Conservation (phyloP, 495 filamentous ascomycete genomes). For the Talaromyces borbonicus region DNA sequence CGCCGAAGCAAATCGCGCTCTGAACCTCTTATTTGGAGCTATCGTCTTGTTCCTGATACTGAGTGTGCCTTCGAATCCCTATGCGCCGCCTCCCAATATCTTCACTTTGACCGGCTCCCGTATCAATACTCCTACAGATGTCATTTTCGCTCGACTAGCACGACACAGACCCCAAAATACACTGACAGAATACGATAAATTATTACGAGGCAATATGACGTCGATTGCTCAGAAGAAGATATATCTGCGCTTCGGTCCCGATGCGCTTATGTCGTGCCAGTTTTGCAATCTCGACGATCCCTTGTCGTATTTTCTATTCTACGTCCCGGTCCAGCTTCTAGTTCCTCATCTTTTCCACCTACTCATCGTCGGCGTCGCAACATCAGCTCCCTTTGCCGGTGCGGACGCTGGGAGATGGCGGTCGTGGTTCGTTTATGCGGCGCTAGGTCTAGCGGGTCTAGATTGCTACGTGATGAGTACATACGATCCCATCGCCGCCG, state of each 20-base stretch:
- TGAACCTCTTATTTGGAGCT: slow-evolving; percentile 52
- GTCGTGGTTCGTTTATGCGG: slow-evolving; percentile 52
- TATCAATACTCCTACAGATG: slow-evolving; percentile 72
- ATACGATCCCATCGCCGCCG: slow-evolving; percentile 53
- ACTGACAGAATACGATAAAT: slow-evolving; percentile 51
- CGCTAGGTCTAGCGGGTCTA: slow-evolving; percentile 43
- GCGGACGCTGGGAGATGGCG: slow-evolving; percentile 57
- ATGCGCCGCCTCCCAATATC: slow-evolving; percentile 54
- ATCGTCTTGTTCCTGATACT: slow-evolving; percentile 47
- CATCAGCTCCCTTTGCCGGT: slow-evolving; percentile 45
- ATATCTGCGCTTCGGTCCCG: slow-evolving; percentile 74
- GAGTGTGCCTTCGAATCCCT: slow-evolving; percentile 62
- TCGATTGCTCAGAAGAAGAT: slow-evolving; percentile 63
- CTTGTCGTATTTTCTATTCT: slow-evolving; percentile 68
- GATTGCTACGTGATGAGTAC: slow-evolving; percentile 54
- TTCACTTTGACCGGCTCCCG: slow-evolving; percentile 71
- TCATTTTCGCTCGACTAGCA: slow-evolving; percentile 73
- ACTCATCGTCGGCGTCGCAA: slow-evolving; percentile 52
- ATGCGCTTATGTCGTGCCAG: slow-evolving; percentile 57
- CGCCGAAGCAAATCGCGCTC: slow-evolving; percentile 31
- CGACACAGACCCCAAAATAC: slow-evolving; percentile 41
- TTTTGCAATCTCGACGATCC: slow-evolving; percentile 74
- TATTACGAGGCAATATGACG: slow-evolving; percentile 55
- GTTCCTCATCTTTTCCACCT: slow-evolving; percentile 73
- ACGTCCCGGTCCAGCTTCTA: slow-evolving; percentile 57